These are phyloP conservation scores for Kingdonia uniflora DNA, from an alignment of 164 flowering plant genomes.

Conservation along the genomic window DNA sequence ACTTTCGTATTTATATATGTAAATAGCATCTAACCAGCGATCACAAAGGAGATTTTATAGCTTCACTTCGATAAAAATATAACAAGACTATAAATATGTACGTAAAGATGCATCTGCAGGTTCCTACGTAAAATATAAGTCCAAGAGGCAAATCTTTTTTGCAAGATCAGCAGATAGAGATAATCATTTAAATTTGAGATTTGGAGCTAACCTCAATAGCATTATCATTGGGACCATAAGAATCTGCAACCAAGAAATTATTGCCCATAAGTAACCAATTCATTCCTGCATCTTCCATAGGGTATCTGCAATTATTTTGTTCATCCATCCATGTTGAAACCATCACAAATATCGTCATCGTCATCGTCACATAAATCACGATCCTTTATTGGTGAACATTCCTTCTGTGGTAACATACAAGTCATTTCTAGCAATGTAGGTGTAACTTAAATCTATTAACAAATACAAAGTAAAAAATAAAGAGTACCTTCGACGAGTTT, in stretches of 20 bases:
- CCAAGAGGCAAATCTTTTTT: no score
- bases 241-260: slow-evolving; percentile 29
- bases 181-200: not conserved
- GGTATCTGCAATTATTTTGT: slow-evolving; percentile 18
- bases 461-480: not conserved
- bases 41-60: not conserved
- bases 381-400: slow-evolving; percentile 26
- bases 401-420: slow-evolving; percentile 15
- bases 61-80: not conserved
- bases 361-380: slow-evolving; percentile 20
- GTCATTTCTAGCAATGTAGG: not conserved
- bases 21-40: no score
- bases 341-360: slow-evolving; percentile 29
- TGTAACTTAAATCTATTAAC: not conserved
- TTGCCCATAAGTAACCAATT: slow-evolving; percentile 38
- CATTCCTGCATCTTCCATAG: slow-evolving; percentile 25
- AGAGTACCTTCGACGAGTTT: slow-evolving; percentile 26
- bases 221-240: slow-evolving; percentile 27
- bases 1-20: no score
- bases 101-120: no score
- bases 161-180: not conserved
- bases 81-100: no score
- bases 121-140: no score
- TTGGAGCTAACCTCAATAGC: slow-evolving; percentile 37
- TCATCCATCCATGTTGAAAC: slow-evolving; percentile 29